These are phyloP conservation scores for Cercospora sojina DNA, from an alignment of 2,329 filamentous ascomycete genomes.

Conservation along the genomic window DNA sequence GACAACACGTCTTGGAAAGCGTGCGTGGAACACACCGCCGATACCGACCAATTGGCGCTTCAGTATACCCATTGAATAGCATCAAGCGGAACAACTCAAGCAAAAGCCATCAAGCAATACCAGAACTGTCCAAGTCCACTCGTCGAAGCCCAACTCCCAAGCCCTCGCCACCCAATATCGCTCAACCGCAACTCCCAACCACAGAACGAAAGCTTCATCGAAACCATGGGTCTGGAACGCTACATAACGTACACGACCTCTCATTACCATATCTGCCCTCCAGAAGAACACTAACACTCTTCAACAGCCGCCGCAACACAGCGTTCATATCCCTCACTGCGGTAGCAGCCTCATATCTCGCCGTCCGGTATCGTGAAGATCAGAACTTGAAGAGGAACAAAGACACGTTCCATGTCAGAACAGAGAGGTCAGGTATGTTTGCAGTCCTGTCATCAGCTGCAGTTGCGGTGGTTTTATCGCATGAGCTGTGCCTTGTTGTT, in stretches of 20 bases:
- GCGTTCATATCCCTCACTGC: conserved; percentile 11
- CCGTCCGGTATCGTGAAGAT: conserved; percentile 8
- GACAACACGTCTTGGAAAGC: neutral
- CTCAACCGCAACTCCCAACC: neutral
- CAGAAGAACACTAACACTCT: neutral
- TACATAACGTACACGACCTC: conserved; percentile 12
- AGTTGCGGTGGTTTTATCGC: neutral
- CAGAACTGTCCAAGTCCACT: neutral
- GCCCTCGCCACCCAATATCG: neutral
- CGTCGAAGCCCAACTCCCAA: neutral
- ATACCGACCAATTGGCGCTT: neutral
- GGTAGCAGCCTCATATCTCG: conserved; percentile 14
- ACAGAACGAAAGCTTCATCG: neutral
- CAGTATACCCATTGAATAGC: neutral
- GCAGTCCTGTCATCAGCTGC: too few species aligned
- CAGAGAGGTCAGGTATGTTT: conserved; percentile 17
- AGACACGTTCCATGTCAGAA: conserved; percentile 16
- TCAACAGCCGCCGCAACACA: conserved; percentile 12
- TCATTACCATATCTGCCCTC: neutral
- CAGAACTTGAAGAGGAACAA: conserved; percentile 16
- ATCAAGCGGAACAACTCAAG: neutral
- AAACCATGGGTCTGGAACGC: conserved; percentile 14
- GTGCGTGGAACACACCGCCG: neutral
- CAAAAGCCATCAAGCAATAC: neutral
- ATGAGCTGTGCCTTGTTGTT: neutral